Conservation (phyloP, 495 filamentous ascomycete species). For the Chlorociboria aeruginascens region DNA sequence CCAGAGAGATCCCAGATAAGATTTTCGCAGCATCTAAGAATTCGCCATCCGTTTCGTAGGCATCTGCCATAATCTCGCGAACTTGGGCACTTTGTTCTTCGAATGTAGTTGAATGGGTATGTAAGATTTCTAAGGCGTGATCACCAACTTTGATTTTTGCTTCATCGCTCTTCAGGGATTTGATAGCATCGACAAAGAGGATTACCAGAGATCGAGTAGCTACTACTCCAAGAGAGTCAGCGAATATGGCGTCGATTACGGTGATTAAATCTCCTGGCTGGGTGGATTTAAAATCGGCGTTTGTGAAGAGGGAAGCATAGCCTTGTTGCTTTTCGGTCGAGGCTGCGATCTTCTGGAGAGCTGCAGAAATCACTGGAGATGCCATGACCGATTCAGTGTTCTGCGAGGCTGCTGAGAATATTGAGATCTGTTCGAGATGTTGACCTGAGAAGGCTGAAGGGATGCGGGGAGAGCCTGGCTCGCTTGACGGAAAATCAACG, state of each 20-base stretch:
- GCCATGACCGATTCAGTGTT: slow-evolving; percentile 4
- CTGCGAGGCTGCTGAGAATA: no score
- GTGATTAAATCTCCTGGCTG: slow-evolving; percentile 13
- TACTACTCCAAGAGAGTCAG: slow-evolving; percentile 17
- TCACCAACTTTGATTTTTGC: slow-evolving; percentile 19
- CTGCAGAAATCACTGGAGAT: slow-evolving; percentile 12
- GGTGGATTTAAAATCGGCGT: slow-evolving; percentile 1
- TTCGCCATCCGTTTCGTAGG: slow-evolving; percentile 73
- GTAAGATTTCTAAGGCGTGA: slow-evolving; percentile 16
- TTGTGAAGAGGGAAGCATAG: slow-evolving; percentile 15
- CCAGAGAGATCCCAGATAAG: slow-evolving; percentile 75
- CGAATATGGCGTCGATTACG: slow-evolving; percentile 19
- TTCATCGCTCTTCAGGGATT: slow-evolving; percentile 11
- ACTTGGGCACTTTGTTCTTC: slow-evolving; percentile 76
- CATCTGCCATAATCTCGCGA: slow-evolving; percentile 68
- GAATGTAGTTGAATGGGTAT: slow-evolving; percentile 37
- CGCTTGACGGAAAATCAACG: no score
- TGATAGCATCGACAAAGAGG: slow-evolving; percentile 12
- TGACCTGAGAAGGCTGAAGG: no score
- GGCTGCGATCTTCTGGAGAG: slow-evolving; percentile 12
- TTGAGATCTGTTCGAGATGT: no score
- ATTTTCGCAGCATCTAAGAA: slow-evolving; percentile 63
- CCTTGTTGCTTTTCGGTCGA: slow-evolving; percentile 19
- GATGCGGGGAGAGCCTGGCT: no score
- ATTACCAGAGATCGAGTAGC: slow-evolving; percentile 15